Conservation (phyloP, 2,329 filamentous ascomycete species). For the Neonectria magnoliae region DNA sequence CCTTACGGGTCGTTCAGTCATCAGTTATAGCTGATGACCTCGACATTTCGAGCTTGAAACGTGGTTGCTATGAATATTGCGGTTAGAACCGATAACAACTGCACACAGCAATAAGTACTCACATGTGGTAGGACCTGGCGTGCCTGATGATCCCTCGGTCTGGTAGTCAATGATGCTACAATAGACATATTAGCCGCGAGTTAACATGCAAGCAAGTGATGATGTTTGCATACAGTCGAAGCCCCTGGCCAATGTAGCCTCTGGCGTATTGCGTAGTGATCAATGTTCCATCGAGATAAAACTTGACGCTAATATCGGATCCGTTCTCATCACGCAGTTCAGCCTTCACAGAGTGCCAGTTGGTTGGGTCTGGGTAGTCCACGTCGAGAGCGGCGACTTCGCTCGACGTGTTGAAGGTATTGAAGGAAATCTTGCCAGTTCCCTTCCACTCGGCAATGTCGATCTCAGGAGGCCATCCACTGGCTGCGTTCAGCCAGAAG, state of each 20-base stretch:
- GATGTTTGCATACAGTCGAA: not conserved
- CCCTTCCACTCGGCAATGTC: constrained; percentile 35
- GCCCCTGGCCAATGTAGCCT: not conserved
- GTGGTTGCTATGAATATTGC: not conserved
- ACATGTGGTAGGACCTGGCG: not conserved
- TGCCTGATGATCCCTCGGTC: not conserved
- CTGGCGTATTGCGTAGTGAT: not conserved
- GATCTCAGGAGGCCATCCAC: constrained; percentile 32
- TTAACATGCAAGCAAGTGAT: not conserved
- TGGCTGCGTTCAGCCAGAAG: constrained; percentile 34
- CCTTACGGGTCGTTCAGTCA: too few relatives aligned
- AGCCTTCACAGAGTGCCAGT: constrained; percentile 33
- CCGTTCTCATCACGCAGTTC: constrained; percentile 34
- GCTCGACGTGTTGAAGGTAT: constrained; percentile 31
- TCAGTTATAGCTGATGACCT: constrained; percentile 32
- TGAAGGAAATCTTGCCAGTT: constrained; percentile 32
- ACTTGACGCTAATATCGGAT: constrained; percentile 30
- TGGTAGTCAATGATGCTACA: not conserved
- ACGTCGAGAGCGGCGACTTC: constrained; percentile 27
- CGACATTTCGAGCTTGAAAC: constrained; percentile 4
- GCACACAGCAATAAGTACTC: not conserved
- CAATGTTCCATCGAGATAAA: constrained; percentile 25
- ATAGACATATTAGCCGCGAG: not conserved
- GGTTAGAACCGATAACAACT: not conserved
- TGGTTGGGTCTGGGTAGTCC: constrained; percentile 23